phyloP scores from a whole-genome alignment of 78 protist genomes.

The Anaeramoeba flamelloides region DNA sequence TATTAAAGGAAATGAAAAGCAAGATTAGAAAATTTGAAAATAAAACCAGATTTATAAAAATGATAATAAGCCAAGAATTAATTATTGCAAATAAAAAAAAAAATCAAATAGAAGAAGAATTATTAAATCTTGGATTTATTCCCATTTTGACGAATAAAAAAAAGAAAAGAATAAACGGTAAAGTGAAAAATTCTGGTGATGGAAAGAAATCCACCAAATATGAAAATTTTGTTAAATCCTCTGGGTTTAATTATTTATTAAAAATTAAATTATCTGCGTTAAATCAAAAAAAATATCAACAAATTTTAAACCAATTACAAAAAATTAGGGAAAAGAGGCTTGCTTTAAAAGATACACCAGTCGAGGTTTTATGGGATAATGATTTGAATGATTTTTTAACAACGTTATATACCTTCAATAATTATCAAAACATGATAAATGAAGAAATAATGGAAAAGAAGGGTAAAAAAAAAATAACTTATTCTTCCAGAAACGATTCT shows the following conservation, averaged over 20 bases:
- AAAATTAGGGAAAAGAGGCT: neutral
- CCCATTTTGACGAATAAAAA: too few species aligned
- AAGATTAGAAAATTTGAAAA: neutral
- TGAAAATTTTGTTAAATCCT: neutral
- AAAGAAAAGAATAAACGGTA: too few species aligned
- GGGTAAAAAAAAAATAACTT: too few species aligned
- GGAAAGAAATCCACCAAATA: too few species aligned
- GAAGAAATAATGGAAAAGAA: too few species aligned
- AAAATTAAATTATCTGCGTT: neutral
- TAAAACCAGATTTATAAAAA: neutral
- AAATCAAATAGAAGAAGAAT: too few species aligned
- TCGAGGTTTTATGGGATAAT: neutral
- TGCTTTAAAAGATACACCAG: neutral
- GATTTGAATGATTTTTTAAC: neutral
- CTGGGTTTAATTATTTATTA: neutral
- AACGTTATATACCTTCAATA: neutral
- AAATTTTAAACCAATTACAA: neutral
- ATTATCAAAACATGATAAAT: too few species aligned
- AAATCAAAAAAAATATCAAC: neutral
- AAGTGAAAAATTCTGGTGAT: too few species aligned
- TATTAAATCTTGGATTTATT: too few species aligned
- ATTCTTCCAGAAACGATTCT: too few species aligned
- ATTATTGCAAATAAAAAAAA: too few species aligned
- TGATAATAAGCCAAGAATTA: too few species aligned
- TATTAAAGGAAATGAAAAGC: neutral